These are phyloP conservation scores for Phytophthora lateralis DNA, from an alignment of 352 stramenopile species.

Conservation along the genomic window DNA sequence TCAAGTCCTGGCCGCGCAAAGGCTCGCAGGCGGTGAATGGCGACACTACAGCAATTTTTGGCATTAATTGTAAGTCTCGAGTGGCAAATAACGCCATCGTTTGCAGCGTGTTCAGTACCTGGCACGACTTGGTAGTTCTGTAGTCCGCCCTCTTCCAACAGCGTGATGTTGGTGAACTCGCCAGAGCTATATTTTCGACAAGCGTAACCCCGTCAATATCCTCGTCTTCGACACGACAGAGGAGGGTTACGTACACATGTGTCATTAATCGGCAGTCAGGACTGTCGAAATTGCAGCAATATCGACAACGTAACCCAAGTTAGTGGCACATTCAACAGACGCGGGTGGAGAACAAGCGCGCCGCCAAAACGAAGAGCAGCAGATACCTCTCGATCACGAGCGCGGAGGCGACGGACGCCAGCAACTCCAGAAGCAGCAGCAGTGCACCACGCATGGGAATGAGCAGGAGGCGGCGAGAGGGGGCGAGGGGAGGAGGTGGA, in stretches of 20 bases:
- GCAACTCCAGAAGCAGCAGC: constrained; percentile 21
- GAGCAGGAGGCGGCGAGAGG: constrained; percentile 13
- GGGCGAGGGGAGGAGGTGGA: neutral
- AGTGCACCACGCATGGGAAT: constrained; percentile 25
- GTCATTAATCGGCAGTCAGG: constrained; percentile 61
- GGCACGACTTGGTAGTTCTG: constrained; percentile 45
- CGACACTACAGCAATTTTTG: constrained; percentile 29
- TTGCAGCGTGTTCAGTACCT: constrained; percentile 30
- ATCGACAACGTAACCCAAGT: constrained; percentile 15
- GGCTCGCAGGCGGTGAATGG: constrained; percentile 73
- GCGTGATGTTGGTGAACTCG: constrained; percentile 72
- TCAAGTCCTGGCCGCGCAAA: constrained; percentile 50
- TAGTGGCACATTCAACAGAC: too few species aligned
- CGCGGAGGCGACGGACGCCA: constrained; percentile 23
- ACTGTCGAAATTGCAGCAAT: constrained; percentile 32
- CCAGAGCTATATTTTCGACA: constrained; percentile 44
- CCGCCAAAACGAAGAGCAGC: neutral
- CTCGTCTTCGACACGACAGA: neutral
- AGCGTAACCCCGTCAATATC: constrained; percentile 2
- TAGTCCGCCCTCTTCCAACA: constrained; percentile 44
- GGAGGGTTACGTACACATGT: constrained; percentile 59
- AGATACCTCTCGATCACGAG: constrained; percentile 61
- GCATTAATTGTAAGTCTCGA: neutral
- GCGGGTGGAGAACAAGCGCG: neutral
- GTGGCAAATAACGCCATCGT: neutral